These are phyloP conservation scores for Tricladium varicosporioides DNA, from an alignment of 2,329 filamentous ascomycete genomes.

Conservation along the genomic window DNA sequence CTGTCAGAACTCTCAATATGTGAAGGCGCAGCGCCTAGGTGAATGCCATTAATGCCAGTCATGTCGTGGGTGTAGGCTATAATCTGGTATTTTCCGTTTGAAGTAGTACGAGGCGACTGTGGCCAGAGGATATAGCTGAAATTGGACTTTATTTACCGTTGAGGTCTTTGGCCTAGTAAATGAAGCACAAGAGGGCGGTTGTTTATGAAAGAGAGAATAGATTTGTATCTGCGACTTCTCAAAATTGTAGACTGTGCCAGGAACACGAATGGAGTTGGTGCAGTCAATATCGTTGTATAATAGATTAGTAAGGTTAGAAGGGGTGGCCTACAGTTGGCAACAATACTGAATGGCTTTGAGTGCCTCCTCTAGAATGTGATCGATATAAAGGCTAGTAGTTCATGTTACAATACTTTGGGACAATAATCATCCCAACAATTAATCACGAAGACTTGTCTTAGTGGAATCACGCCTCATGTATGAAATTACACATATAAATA, in stretches of 20 bases:
- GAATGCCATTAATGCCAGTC: constrained; percentile 40
- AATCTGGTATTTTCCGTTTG: constrained; percentile 1
- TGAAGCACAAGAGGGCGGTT: constrained; percentile 3
- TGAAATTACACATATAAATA: neutral
- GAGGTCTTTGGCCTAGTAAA: constrained; percentile 5
- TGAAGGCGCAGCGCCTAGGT: constrained; percentile 40
- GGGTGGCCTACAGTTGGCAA: neutral
- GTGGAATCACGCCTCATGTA: neutral
- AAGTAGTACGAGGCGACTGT: neutral
- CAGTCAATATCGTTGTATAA: neutral
- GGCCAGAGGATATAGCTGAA: constrained; percentile 9
- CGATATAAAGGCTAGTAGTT: neutral
- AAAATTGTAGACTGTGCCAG: constrained; percentile 1
- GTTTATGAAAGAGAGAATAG: constrained; percentile 1
- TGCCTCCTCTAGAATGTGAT: neutral
- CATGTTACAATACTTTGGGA: neutral
- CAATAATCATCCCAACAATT: neutral
- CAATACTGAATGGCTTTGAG: neutral
- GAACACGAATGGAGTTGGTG: neutral
- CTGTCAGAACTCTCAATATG: constrained; percentile 42
- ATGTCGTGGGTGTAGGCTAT: constrained; percentile 38
- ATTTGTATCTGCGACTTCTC: neutral
- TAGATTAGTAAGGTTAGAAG: neutral
- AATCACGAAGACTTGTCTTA: neutral
- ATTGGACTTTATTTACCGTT: constrained; percentile 1